phyloP scores from a whole-genome alignment of 306 rosid genomes.

The Adenanthera pavonina region DNA sequence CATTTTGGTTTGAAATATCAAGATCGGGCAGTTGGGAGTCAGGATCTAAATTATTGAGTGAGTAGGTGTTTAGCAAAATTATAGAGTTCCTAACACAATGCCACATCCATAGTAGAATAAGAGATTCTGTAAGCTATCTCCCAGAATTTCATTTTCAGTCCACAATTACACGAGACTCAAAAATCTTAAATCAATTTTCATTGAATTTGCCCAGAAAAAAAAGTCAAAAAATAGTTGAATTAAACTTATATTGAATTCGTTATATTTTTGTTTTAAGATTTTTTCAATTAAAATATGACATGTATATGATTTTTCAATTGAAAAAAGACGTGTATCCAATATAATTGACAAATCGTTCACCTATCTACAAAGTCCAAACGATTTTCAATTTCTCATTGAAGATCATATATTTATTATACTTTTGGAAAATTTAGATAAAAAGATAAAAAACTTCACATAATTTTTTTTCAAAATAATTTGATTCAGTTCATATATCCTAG shows the following conservation, averaged over 20 bases:
- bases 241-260: background rate
- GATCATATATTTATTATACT: background rate
- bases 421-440: background rate
- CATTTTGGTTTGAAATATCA: background rate
- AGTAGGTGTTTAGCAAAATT: background rate
- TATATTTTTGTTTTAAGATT: background rate
- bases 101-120: too few relatives aligned
- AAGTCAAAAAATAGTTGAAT: background rate
- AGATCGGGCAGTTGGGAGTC: background rate
- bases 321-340: background rate
- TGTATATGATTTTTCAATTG: background rate
- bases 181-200: background rate
- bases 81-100: background rate
- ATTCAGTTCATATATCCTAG: too few relatives aligned
- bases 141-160: background rate
- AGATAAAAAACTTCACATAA: background rate
- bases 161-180: background rate
- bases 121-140: too few relatives aligned
- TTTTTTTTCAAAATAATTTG: background rate
- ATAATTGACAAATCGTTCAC: background rate
- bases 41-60: background rate
- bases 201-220: background rate
- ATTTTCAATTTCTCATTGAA: background rate
- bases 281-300: background rate
- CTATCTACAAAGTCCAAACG: background rate